Percentiles rank a stretch among this genome's conserved stretches.
Conservation (phyloP, 371 early-diverging fungal genomes). For the Globomyces sp. region DNA sequence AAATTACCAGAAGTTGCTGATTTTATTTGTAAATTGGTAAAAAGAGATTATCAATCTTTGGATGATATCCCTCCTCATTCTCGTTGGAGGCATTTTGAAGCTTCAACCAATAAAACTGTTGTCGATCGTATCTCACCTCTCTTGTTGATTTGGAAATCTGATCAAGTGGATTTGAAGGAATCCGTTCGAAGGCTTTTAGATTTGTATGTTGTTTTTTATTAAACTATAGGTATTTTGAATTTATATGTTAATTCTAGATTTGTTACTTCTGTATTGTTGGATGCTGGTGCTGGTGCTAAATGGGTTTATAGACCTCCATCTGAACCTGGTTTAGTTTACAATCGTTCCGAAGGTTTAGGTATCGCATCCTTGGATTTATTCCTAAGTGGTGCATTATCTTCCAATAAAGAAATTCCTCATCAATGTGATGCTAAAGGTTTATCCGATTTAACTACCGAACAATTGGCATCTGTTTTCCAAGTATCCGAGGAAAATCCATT, state of each 20-base stretch:
- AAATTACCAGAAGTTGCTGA: conserved; percentile 66
- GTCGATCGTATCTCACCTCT: conserved; percentile 55
- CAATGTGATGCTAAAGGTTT: conserved; percentile 74
- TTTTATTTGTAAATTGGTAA: conserved; percentile 63
- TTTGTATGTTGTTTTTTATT: conserved; percentile 30
- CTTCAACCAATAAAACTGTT: conserved; percentile 30
- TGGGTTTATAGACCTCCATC: conserved; percentile 65
- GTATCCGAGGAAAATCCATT: conserved; percentile 73
- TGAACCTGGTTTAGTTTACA: conserved; percentile 38
- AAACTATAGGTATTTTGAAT: no score
- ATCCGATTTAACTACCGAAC: conserved; percentile 53
- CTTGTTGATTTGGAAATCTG: conserved; percentile 28
- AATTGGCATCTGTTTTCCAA: conserved; percentile 73
- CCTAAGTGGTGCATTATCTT: conserved; percentile 72
- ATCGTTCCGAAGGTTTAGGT: conserved; percentile 85
- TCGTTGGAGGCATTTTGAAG: conserved; percentile 83
- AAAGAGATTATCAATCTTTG: conserved; percentile 66
- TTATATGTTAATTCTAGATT: conserved; percentile 46
- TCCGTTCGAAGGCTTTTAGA: conserved; percentile 63
- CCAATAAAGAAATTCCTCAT: conserved; percentile 45
- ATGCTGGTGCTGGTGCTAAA: conserved; percentile 86
- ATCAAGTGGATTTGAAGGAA: conserved; percentile 24
- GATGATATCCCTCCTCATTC: conserved; percentile 80
- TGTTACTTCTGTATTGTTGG: conserved; percentile 80
- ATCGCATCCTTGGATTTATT: conserved; percentile 89